phyloP scores from a whole-genome alignment of 106 monocot species.

The Acorus gramineus region DNA sequence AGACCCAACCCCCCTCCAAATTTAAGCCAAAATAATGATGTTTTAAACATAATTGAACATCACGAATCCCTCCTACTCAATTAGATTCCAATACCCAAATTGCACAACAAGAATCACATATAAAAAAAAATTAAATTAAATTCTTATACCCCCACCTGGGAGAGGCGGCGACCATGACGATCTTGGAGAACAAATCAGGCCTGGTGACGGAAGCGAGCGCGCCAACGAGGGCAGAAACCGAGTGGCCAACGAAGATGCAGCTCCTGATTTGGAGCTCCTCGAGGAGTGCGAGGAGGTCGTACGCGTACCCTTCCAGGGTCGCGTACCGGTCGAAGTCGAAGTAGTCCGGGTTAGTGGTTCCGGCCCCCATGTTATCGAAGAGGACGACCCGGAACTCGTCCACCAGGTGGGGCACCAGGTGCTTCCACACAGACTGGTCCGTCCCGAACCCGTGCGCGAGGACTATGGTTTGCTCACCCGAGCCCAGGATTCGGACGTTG shows the following conservation, averaged over 20 bases:
- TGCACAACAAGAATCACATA: too few relatives aligned
- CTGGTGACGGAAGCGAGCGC: conserved; percentile 76
- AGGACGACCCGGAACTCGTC: conserved; percentile 68
- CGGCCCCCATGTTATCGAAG: conserved; percentile 98
- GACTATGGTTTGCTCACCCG: conserved; percentile 47
- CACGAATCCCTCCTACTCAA: too few relatives aligned
- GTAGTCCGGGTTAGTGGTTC: conserved; percentile 96
- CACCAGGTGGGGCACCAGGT: conserved; percentile 79
- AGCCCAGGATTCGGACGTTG: conserved; percentile 79
- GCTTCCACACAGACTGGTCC: conserved; percentile 99
- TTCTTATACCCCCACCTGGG: conserved; percentile 37
- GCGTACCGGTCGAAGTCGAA: conserved; percentile 96
- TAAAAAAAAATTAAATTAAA: too few relatives aligned
- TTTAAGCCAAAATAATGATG: too few relatives aligned
- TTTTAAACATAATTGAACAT: too few relatives aligned
- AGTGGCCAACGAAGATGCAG: conserved; percentile 91
- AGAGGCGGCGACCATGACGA: conserved; percentile 71
- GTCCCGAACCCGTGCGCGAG: conserved; percentile 98
- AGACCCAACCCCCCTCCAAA: too few relatives aligned
- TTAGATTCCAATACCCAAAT: too few relatives aligned
- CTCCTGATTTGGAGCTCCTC: conserved; percentile 42
- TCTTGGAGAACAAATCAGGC: conserved; percentile 88
- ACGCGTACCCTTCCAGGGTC: conserved; percentile 75
- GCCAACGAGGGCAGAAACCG: conserved; percentile 80
- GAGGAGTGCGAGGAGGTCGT: conserved; percentile 82